These are phyloP conservation scores for Olyra latifolia DNA, from an alignment of 176 grass and related monocot species.

Conservation along the genomic window DNA sequence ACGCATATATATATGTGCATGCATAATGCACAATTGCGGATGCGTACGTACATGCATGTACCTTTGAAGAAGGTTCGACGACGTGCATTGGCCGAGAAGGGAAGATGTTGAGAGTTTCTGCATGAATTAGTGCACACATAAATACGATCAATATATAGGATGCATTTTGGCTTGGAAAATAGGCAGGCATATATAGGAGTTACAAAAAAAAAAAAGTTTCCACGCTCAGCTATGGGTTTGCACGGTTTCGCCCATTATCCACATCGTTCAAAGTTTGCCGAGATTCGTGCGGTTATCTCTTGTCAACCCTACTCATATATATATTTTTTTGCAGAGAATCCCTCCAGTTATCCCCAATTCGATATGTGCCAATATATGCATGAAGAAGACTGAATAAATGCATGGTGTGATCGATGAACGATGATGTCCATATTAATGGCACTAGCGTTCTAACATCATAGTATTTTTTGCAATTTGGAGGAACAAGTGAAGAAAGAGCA, in stretches of 20 bases:
- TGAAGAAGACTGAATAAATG: neutral
- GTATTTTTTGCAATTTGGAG: too few species aligned
- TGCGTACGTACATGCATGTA: neutral
- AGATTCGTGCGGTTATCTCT: too few species aligned
- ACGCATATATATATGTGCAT: neutral
- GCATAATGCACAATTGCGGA: neutral
- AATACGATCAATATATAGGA: neutral
- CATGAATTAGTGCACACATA: slow-evolving; percentile 18
- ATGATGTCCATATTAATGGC: too few species aligned
- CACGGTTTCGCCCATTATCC: too few species aligned
- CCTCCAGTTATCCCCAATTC: too few species aligned
- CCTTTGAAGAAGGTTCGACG: slow-evolving; percentile 34
- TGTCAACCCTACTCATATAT: too few species aligned
- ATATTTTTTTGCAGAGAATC: too few species aligned
- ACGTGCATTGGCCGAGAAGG: slow-evolving; percentile 75
- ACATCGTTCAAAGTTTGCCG: too few species aligned
- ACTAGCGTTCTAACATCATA: neutral
- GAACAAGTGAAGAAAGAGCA: neutral
- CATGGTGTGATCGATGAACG: too few species aligned
- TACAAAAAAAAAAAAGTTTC: too few species aligned
- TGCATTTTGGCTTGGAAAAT: neutral
- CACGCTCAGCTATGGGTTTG: too few species aligned
- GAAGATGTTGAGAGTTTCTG: slow-evolving; percentile 83
- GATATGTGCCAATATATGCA: neutral
- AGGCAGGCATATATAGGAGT: neutral